Base-by-base conservation (phyloP, 2,329 filamentous ascomycete species). In the Fusarium foetens region DNA sequence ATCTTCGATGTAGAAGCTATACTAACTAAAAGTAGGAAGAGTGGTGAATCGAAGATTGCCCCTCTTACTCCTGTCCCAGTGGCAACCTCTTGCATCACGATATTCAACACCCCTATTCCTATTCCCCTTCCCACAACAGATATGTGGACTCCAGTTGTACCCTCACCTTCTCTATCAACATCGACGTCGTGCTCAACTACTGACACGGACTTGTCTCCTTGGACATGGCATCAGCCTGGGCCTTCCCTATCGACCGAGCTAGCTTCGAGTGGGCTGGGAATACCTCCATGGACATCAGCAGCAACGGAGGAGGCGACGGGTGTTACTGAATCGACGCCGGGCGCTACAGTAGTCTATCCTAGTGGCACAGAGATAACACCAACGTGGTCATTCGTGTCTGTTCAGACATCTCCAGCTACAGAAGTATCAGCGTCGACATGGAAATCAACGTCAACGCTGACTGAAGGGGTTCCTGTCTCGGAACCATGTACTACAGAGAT, bases 401-500 rank as follows among this genome's bases (percentile, higher is more conserved):
- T 43, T 6, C 39, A 57, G 13, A 52, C 49, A 27, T 45, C 61
- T n/a, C 38, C 53, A 25, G 41, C 42, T 17, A 46, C 38, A 11
- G 41, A 58, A 23, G 25, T 39, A 1, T 35, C 38, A 19, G 45
- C 25, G 13, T 42, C 55, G 9, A 31, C 36, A n/a, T 35, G n/a
- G 25, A 66, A 25, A 1, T 38, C 38, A 10, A 55, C 42, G 21
- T 42, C 58, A 17, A 25, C 39, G 16, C 29, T 23, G 19, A 66
- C 58, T 23, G 63, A 48, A 17, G 48, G 63, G 45, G 46, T 43
- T n/a, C 52, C 36, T 33, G 63, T 38, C 31, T 69, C 72, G 36
- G 55, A 68, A 29, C 71, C 71, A 9, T 77, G 75, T 53, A 75
- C 74, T 21, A 73, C 71, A 21, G 75, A 77, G 43, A 51, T 77